These are phyloP conservation scores for Pseudozyma pruni DNA, from an alignment of 1,284 basidiomycete genomes.

Conservation along the genomic window DNA sequence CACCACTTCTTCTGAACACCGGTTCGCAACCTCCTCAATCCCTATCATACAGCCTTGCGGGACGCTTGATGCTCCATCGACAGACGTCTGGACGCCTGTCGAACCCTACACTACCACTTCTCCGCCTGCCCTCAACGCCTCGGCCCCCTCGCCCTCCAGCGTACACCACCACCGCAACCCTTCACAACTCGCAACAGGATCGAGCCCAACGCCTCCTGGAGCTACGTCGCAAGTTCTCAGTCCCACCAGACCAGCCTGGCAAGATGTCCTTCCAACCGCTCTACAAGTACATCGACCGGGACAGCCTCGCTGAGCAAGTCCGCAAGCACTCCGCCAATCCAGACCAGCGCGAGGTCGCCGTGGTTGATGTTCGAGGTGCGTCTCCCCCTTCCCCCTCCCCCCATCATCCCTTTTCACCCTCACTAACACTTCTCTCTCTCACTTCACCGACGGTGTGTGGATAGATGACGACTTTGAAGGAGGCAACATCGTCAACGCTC, in stretches of 20 bases:
- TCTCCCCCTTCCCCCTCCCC: not conserved
- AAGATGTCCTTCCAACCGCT: slow-evolving; percentile 54
- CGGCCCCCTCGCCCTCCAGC: not conserved
- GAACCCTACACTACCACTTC: not conserved
- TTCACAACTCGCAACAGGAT: not conserved
- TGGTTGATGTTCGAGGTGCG: slow-evolving; percentile 63
- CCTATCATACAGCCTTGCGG: not conserved
- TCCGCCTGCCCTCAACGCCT: not conserved
- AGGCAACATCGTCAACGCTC: slow-evolving; percentile 65
- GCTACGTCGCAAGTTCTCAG: slow-evolving; percentile 32
- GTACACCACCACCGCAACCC: not conserved
- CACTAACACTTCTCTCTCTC: not conserved
- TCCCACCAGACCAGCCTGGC: slow-evolving; percentile 4
- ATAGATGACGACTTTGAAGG: slow-evolving; percentile 68
- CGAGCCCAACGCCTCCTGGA: slow-evolving; percentile 14
- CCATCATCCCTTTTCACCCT: not conserved
- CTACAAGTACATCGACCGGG: slow-evolving; percentile 58
- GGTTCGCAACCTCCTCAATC: not conserved
- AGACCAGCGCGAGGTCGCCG: slow-evolving; percentile 41
- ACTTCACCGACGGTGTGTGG: slow-evolving; percentile 13
- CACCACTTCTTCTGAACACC: not conserved
- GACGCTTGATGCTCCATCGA: not conserved
- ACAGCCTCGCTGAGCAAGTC: slow-evolving; percentile 45
- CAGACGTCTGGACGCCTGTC: too few relatives aligned
- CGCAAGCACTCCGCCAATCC: slow-evolving; percentile 28